Evolutionary conservation across 805 yeast genomes (phyloP), one percentile per base, ranked within the genome.

Genomic region (Metschnikowia peoriensis): DNA sequence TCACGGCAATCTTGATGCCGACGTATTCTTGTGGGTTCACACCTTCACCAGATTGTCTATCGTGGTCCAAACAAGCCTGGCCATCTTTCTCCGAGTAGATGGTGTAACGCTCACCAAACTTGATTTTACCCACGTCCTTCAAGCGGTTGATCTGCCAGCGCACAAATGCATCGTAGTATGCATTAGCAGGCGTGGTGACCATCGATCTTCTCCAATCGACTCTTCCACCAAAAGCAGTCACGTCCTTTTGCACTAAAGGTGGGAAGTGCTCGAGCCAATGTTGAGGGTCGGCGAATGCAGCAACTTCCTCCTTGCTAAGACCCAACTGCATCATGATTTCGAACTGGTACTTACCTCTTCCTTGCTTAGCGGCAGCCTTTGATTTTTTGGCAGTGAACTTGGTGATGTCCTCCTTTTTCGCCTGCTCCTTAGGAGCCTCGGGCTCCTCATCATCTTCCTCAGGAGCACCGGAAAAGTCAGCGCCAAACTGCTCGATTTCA

Each of bases 41-140:
- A 71, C 96, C 98, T 77, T 94, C 99, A 69, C 99, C 99, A 46
- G 93, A 83, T 72, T 82, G 88, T 80, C 99, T 86, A 74, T 94
- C 99, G 72, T 94, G 99, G 73, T 94, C 99, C 93, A 94, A 92
- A 80, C 99, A 94, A 39, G 99, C 96, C 79, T 94, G 99, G 59
- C 97, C 97, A 73, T 94, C 99, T 75, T 89, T 93, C 68, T 91
- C 96, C 41, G 98, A 92, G 76, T 89, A 94, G 65, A 94, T 89
- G 61, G 99, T 94, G 79, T 91, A 89, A 76, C 99, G 86, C 78
- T 93, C 96, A 72, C 99, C 99, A 63, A 94, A 94, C 78, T 93
- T 94, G 76, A 94, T 91, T 75, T 90, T 93, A 58, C 93, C 96
- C 53, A 80, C 74, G 44, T 83, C 91, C 76, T 84, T 89, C 70